Conservation (phyloP, 495 filamentous ascomycete genomes). For the Aspergillus indologenus region DNA sequence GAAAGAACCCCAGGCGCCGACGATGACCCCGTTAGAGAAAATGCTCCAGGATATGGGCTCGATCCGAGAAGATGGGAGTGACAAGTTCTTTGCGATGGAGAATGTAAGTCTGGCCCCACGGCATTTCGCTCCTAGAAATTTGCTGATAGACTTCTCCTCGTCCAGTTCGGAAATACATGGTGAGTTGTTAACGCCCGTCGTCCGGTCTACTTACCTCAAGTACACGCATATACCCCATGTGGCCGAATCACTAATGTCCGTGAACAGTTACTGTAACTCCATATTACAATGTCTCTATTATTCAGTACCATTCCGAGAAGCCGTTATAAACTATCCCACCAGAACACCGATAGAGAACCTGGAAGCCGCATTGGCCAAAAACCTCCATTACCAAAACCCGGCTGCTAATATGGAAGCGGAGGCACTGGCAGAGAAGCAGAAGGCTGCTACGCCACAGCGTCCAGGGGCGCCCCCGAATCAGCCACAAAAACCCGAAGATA, state of each 20-base stretch:
- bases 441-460: constrained; percentile 31
- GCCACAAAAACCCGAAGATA: constrained; percentile 71
- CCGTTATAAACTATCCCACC: constrained; percentile 86
- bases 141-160: constrained; percentile 22
- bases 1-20: constrained; percentile 66
- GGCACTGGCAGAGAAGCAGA: constrained; percentile 44
- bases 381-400: constrained; percentile 46
- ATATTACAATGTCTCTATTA: constrained; percentile 97
- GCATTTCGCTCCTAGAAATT: constrained; percentile 3
- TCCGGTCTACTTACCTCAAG: background rate
- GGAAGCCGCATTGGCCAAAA: constrained; percentile 44
- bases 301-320: constrained; percentile 90
- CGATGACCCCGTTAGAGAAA: constrained; percentile 78
- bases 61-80: constrained; percentile 80
- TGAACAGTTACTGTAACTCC: constrained; percentile 89
- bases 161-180: constrained; percentile 96
- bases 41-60: constrained; percentile 76
- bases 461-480: constrained; percentile 50
- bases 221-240: background rate
- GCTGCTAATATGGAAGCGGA: constrained; percentile 42
- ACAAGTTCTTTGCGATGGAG: constrained; percentile 98
- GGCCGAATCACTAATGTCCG: constrained; percentile 5
- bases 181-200: constrained; percentile 40
- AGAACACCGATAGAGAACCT: constrained; percentile 55
- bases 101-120: constrained; percentile 63